Evolutionary conservation across 495 filamentous ascomycete species (phyloP), one percentile per base, ranked within the genome.

Genomic region (Hypoxylon cercidicola): DNA sequence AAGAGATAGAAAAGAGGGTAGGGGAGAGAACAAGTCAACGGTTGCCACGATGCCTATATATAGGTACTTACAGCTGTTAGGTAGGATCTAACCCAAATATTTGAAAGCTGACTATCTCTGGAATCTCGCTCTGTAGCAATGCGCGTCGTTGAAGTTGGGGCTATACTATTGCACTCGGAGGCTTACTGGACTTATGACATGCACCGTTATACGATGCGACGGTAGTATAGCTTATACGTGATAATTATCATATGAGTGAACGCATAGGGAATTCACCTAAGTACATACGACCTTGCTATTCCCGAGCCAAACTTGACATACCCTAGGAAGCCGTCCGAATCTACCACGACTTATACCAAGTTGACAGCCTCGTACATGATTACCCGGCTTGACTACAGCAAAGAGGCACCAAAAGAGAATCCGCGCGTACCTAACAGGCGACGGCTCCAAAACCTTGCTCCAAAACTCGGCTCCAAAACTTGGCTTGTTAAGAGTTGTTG

Each of bases 281-380:
- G 43, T 55, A 52, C 64, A 48, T 66, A 39, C 60, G 25, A 47
- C 55, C 55, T 61, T 53, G 35, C 52, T 40, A 52, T 65, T 39
- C 39, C 47, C 55, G 59, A 53, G 55, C 71, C 71, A 68, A 71
- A 69, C 53, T 49, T 64, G 54, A 62, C 52, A 49, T 73, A 71
- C 64, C 71, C 71, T 71, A 55, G 51, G 56, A 60, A 51, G 60
- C 52, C 46, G 52, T 51, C 62, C 51, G 43, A 59, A 63, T 64
- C 58, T 53, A 54, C 54, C 37, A 54, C 55, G 57, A 58, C 57
- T 59, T 73, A 73, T 73, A 71, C 70, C 71, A 73, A 73, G 64
- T 64, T 56, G 28, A 60, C 62, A 52, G 39, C 60, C 71, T 32
- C 30, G 30, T 10, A 66, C 64, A 55, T 55, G 50, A 63, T 46